Percentiles rank a stretch among this genome's conserved stretches.
These are phyloP conservation scores for Aspergillus aculeatinus DNA, from an alignment of 2,329 filamentous ascomycete genomes.

Conservation along the genomic window DNA sequence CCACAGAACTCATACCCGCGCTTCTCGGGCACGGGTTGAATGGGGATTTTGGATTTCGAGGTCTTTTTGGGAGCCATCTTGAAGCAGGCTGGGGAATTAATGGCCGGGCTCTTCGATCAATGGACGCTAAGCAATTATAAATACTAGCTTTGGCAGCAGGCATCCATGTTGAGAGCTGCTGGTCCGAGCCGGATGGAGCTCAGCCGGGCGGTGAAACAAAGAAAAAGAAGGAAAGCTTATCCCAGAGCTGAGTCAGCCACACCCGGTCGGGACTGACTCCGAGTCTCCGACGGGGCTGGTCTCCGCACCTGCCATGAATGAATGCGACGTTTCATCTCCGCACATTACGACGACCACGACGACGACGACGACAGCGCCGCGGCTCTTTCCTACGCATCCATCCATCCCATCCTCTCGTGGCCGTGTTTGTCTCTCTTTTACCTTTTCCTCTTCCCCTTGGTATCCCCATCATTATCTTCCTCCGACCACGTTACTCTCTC, in stretches of 20 bases:
- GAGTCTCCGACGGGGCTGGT: neutral
- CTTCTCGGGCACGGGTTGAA: constrained; percentile 40
- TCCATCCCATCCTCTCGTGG: constrained; percentile 9
- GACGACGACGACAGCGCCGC: constrained; percentile 2
- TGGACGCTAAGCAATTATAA: neutral
- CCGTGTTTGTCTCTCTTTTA: neutral
- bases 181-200: constrained; percentile 4
- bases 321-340: constrained; percentile 18
- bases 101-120: neutral
- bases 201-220: constrained; percentile 1
- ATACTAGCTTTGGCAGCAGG: neutral
- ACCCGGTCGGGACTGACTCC: neutral
- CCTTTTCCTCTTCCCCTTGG: neutral
- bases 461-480: neutral
- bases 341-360: constrained; percentile 4
- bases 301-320: constrained; percentile 8
- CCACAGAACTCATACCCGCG: constrained; percentile 50
- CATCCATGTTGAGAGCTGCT: neutral
- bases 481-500: neutral
- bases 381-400: constrained; percentile 2
- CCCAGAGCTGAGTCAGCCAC: neutral
- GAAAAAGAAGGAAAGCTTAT: neutral
- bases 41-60: constrained; percentile 29
- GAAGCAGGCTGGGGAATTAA: neutral
- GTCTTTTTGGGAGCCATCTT: constrained; percentile 36